Base-by-base conservation (phyloP, 805 yeast genomes). In the Wickerhamomyces chaumierensis region DNA sequence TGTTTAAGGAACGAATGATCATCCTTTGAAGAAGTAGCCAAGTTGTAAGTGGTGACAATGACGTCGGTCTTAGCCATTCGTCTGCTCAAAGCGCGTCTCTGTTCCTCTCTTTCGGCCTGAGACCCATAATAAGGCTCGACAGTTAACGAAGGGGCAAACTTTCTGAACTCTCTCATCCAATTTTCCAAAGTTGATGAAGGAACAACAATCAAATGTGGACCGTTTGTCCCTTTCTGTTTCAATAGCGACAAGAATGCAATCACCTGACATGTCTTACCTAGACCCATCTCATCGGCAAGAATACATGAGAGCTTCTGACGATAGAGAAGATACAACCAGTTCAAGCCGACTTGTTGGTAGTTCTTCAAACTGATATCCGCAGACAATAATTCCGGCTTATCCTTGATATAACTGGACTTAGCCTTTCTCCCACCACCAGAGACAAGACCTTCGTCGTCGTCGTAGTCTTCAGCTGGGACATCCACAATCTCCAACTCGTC, bases 231-330 rank as follows among this genome's bases (percentile, higher is more conserved):
- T n/a, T 67, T 69, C 48, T 83, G 80, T 53, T 85, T 85, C 51
- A 92, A 68, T 53, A 81, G 78, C 1, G 97, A 87, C 54, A 92
- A 63, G 55, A 92, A 92, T 7, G 96, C 72, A 60, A 92, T 90
- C 25, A 92, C 95, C 61, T 92, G 97, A 56, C 95, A 82, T 0
- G 98, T 92, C 56, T 92, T 92, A 42, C 99, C 99, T 36, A 92
- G 66, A 5, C 95, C 99, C 99, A 92, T 92, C 57, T 92, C 99
- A 62, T 92, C 99, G 0, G 98, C 99, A 36, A 92, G 65, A 40
- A 92, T 92, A 62, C 98, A 88, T 6, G 96, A 86, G 40, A 92
- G 66, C 15, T 76, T 70, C 53, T 81, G 76, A 42, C 74, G 75
- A 57, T 90, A 92, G 23, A 92, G 66, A 39, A 90, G 58, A 44